Conservation (phyloP, 2,329 filamentous ascomycete genomes). For the Alternaria consortialis region DNA sequence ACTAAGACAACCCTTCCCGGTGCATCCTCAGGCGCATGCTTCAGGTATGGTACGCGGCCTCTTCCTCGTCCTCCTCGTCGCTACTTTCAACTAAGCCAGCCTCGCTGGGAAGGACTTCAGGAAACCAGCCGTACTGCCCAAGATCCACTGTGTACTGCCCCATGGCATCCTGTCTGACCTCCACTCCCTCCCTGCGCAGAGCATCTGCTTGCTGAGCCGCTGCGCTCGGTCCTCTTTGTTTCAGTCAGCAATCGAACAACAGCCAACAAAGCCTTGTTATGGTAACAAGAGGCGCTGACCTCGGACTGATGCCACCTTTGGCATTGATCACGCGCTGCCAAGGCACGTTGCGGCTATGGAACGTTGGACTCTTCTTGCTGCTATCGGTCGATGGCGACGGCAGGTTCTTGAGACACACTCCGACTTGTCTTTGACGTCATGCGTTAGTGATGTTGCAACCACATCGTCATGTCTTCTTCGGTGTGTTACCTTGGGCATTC, state of each 20-base stretch:
- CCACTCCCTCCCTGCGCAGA: slow-evolving; percentile 58
- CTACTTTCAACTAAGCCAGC: slow-evolving; percentile 46
- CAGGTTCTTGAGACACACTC: slow-evolving; percentile 88
- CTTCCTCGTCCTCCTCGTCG: slow-evolving; percentile 44
- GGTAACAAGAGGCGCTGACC: slow-evolving; percentile 61
- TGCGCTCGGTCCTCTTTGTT: slow-evolving; percentile 54
- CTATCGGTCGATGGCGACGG: slow-evolving; percentile 59
- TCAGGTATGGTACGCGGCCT: slow-evolving; percentile 48
- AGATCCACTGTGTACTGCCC: slow-evolving; percentile 60
- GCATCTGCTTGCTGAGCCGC: slow-evolving; percentile 58
- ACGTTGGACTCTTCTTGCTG: slow-evolving; percentile 58
- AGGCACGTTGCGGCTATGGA: slow-evolving; percentile 81
- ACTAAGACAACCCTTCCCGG: slow-evolving; percentile 10
- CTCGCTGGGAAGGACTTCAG: slow-evolving; percentile 60
- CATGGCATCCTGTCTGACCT: slow-evolving; percentile 56
- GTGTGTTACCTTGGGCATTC: slow-evolving; percentile 56
- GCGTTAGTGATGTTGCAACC: slow-evolving; percentile 47
- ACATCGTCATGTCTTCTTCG: slow-evolving; percentile 21
- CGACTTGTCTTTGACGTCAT: slow-evolving; percentile 73
- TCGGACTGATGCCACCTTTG: slow-evolving; percentile 84
- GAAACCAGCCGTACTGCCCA: slow-evolving; percentile 61
- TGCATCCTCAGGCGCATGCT: slow-evolving; percentile 8
- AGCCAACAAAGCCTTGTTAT: slow-evolving; percentile 22
- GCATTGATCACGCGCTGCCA: slow-evolving; percentile 95
- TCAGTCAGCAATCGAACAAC: slow-evolving; percentile 30